A percentile compares a stretch with the other conserved stretches of the same genome.
phyloP scores from a whole-genome alignment of 306 rosid species.

The Prinsepia uniflora region DNA sequence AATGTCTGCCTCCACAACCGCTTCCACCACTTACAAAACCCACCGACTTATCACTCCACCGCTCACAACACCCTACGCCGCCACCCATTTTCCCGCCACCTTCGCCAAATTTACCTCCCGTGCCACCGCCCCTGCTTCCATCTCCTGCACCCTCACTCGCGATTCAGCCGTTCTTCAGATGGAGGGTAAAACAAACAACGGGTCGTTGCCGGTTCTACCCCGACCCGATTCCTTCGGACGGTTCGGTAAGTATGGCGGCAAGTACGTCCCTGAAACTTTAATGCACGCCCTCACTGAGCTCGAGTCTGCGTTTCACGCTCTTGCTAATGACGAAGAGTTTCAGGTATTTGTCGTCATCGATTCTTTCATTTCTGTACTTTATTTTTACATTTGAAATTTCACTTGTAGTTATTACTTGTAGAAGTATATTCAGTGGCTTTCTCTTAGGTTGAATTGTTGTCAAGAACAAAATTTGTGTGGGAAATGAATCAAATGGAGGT shows the following conservation, averaged over 20 bases:
- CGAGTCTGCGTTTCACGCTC: conserved; percentile 67
- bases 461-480: not conserved
- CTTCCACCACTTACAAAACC: conserved; percentile 25
- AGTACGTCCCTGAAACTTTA: conserved; percentile 91
- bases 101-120: conserved; percentile 27
- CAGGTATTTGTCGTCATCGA: conserved; percentile 44
- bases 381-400: not conserved
- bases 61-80: conserved; percentile 29
- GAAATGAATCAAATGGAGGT: not conserved
- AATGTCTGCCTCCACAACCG: conserved; percentile 7
- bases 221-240: conserved; percentile 92
- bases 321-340: conserved; percentile 59
- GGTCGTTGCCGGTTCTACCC: conserved; percentile 24
- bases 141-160: conserved; percentile 48
- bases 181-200: conserved; percentile 30
- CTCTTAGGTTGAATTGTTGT: not conserved
- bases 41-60: conserved; percentile 16
- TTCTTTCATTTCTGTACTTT: not conserved
- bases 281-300: conserved; percentile 89
- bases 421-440: not conserved
- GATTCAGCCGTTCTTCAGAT: conserved; percentile 35
- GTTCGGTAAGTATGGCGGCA: conserved; percentile 85
- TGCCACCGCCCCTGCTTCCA: conserved; percentile 28
- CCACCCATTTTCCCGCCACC: conserved; percentile 38
- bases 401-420: not conserved